A percentile compares a stretch with the other conserved stretches of the same genome.
These are phyloP conservation scores for Pseudophaeomoniella oleicola DNA, from an alignment of 2,329 filamentous ascomycete species.

Conservation along the genomic window DNA sequence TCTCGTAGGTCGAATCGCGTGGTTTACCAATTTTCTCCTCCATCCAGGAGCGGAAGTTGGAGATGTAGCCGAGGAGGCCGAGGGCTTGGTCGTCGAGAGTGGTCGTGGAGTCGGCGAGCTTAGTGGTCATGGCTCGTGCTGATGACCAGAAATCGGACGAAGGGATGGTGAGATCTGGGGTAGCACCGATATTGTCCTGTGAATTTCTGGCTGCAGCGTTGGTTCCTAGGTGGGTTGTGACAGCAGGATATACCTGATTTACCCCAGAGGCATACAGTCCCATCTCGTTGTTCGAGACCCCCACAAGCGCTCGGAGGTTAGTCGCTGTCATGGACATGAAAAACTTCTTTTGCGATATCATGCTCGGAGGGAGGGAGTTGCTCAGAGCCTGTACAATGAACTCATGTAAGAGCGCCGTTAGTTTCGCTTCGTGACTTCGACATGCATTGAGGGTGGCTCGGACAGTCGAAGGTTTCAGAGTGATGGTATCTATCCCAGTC, in stretches of 20 bases:
- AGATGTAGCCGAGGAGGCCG: conserved; percentile 27
- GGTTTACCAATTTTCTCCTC: conserved; percentile 20
- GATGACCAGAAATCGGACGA: conserved; percentile 22
- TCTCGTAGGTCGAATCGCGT: conserved; percentile 27
- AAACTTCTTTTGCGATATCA: conserved; percentile 10
- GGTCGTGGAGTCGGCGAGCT: conserved; percentile 17
- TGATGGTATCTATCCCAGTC: conserved; percentile 18
- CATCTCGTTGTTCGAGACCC: conserved; percentile 18
- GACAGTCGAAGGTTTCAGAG: conserved; percentile 16
- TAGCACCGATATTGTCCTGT: neutral
- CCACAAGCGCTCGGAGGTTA: conserved; percentile 24
- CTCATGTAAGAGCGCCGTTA: conserved; percentile 27
- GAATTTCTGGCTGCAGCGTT: neutral
- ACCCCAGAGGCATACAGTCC: conserved; percentile 20
- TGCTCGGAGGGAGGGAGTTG: conserved; percentile 11
- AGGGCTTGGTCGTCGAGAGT: conserved; percentile 25
- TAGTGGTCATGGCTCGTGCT: conserved; percentile 17
- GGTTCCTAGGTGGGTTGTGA: conserved; percentile 1
- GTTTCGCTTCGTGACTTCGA: conserved; percentile 20
- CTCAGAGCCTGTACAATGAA: conserved; percentile 24
- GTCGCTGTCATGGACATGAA: conserved; percentile 25
- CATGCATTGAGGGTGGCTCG: conserved; percentile 15
- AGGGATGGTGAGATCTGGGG: conserved; percentile 4
- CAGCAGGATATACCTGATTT: conserved; percentile 12
- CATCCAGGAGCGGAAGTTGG: conserved; percentile 25